Evolutionary conservation across 106 monocot genomes (phyloP).

Genomic region (Platanthera zijinensis): DNA sequence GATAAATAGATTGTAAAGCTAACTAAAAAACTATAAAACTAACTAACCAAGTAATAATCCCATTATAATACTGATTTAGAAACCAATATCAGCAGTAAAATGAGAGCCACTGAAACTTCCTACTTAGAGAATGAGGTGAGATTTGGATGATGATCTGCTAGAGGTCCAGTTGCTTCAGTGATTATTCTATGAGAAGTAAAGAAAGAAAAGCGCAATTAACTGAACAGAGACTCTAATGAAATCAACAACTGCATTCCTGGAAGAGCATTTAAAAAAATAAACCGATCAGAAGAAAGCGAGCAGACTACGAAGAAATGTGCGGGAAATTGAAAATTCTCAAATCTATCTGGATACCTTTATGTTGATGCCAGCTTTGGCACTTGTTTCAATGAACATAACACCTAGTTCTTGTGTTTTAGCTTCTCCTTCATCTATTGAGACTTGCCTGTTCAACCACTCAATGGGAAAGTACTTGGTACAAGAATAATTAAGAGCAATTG

Average conservation of each 20-base stretch:
- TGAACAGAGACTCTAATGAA: not conserved
- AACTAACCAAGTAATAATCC: no score
- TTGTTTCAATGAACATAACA: constrained; percentile 51
- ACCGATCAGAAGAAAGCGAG: not conserved
- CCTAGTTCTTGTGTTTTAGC: constrained; percentile 34
- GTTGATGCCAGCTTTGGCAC: constrained; percentile 51
- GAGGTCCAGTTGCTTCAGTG: not conserved
- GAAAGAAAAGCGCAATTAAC: not conserved
- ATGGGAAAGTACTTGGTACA: not conserved
- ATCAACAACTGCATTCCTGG: constrained; percentile 32
- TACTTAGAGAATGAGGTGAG: not conserved
- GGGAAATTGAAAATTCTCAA: not conserved
- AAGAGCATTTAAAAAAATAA: not conserved
- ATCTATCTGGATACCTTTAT: constrained; percentile 24
- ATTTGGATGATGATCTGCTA: not conserved
- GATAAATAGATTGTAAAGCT: not conserved
- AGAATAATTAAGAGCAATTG: not conserved
- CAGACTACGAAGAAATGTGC: not conserved
- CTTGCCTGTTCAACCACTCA: constrained; percentile 26
- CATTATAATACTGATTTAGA: not conserved
- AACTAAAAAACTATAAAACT: no score
- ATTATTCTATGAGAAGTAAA: not conserved
- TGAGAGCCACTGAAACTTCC: not conserved
- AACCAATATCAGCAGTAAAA: not conserved
- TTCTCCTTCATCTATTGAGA: constrained; percentile 53